Percentiles rank a stretch among this genome's conserved stretches.
These are phyloP conservation scores for Zygosaccharomyces pseudobailii DNA, from an alignment of 1,139 yeast genomes.

Conservation along the genomic window DNA sequence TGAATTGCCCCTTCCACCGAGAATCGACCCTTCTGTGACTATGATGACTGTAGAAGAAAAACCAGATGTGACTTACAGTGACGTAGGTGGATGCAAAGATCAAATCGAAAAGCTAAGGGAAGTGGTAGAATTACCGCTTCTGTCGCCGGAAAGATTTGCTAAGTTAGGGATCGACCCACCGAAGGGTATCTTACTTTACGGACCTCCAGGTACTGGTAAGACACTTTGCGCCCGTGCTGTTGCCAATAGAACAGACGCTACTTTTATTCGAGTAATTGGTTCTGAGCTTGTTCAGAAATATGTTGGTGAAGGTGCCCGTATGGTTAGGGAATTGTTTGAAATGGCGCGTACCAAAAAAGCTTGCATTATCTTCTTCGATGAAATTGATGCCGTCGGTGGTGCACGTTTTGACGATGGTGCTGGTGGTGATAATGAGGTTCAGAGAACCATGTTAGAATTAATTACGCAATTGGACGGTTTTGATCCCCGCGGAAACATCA, in stretches of 20 bases:
- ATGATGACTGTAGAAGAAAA: constrained; percentile 99
- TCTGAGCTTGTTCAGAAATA: constrained; percentile 96
- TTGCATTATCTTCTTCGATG: constrained; percentile 88
- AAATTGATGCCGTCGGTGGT: constrained; percentile 97
- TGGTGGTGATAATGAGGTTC: constrained; percentile 98
- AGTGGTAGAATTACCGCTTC: constrained; percentile 90
- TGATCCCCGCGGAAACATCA: constrained; percentile 96
- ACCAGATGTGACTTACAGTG: constrained; percentile 87
- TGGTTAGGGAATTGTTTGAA: constrained; percentile 96
- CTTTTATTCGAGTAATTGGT: constrained; percentile 95
- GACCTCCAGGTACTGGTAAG: constrained; percentile 99
- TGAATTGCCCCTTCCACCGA: constrained; percentile 93
- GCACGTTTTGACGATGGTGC: constrained; percentile 99
- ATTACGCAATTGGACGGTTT: constrained; percentile 97
- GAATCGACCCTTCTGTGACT: constrained; percentile 97
- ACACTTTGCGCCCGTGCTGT: constrained; percentile 98
- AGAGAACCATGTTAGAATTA: constrained; percentile 96
- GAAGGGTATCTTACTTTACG: constrained; percentile 89
- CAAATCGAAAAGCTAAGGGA: constrained; percentile 96
- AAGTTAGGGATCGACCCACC: constrained; percentile 98
- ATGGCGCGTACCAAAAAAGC: constrained; percentile 99
- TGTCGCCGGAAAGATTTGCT: constrained; percentile 94
- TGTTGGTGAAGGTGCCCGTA: constrained; percentile 99
- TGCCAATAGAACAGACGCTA: constrained; percentile 97
- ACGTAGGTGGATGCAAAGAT: constrained; percentile 97